Evolutionary conservation across 305 asterid species (phyloP), one percentile per base, ranked within the genome.

Genomic region (Fraxinus floribunda): DNA sequence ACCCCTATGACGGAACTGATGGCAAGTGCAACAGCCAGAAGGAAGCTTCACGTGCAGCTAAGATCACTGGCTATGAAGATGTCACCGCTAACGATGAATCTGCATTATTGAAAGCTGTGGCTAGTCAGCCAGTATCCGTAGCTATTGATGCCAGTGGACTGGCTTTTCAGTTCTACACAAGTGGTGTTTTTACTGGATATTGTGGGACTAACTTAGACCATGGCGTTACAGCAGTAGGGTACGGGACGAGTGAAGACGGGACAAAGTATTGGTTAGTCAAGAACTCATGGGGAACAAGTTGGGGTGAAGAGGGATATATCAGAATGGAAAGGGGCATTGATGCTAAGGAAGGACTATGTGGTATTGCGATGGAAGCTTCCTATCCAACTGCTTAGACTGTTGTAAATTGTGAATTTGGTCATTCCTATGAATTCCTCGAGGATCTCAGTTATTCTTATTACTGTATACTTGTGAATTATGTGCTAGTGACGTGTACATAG

Each of bases 221-320:
- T 2, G 89, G 87, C 26, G 90, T 88, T 1, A 80, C 89, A 2
- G 86, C 84, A 0, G 89, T 82, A 15, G 90, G 88, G 1, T 84
- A 86, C 20, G 88, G 88, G 1, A 81, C 76, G 3, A 76, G 80
- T 0, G 82, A 80, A 6, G 82, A 81, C 7, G 79, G 90, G 0
- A 87, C 85, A 0, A 83, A 85, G 87, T 83, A 80, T 29, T 87
- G 90, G 90, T 75, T 87, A 9, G 84, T 87, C 0, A 81, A 87
- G 86, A 87, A 87, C 39, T 87, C 90, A 34, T 87, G 87, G 90
- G 88, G 88, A 26, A 22, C 30, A 0, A 87, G 76, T 5, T 85
- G 90, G 88, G 90, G 88, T 0, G 90, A 83, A 15, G 52, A 57
- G 24, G 90, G 90, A 44, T 87, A 84, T 30, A 80, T 87, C 3